Evolutionary conservation across 257 asterid genomes (phyloP).

Genomic region (Leonotis leonurus): DNA sequence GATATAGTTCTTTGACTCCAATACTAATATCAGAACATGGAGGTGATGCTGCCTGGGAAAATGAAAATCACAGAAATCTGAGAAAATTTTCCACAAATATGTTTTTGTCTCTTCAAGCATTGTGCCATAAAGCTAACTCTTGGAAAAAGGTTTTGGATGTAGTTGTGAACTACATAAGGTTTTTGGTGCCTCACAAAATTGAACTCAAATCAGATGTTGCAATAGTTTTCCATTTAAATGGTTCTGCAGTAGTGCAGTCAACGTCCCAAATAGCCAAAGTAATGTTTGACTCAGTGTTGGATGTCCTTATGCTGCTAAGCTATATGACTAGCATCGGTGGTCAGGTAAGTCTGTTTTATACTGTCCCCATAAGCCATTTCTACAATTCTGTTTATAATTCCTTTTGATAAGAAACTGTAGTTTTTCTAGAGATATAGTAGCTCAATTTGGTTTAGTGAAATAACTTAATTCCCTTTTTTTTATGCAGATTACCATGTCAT

Average conservation of each 20-base stretch:
- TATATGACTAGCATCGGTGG: constrained; percentile 81
- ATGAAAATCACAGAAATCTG: constrained; percentile 68
- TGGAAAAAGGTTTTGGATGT: constrained; percentile 79
- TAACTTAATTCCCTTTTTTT: constrained; percentile 16
- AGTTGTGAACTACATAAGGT: constrained; percentile 57
- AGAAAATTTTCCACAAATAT: constrained; percentile 76
- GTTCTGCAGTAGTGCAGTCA: constrained; percentile 65
- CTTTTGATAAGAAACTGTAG: neutral
- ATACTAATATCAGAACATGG: constrained; percentile 65
- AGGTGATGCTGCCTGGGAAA: constrained; percentile 72
- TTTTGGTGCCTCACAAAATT: constrained; percentile 73
- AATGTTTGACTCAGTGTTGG: constrained; percentile 80
- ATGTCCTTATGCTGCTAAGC: constrained; percentile 74
- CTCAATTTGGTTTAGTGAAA: neutral
- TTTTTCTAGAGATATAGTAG: neutral
- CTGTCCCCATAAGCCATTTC: neutral
- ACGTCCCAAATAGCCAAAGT: constrained; percentile 84
- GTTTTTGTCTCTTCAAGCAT: constrained; percentile 57
- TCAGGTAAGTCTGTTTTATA: constrained; percentile 54
- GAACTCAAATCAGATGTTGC: constrained; percentile 40
- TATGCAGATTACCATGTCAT: constrained; percentile 76
- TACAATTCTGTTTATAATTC: neutral
- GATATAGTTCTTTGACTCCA: constrained; percentile 55
- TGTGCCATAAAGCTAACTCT: constrained; percentile 60
- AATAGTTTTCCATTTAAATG: constrained; percentile 32